Base-by-base conservation (phyloP, 371 early-diverging fungal species). In the Lichtheimia ramosa region DNA sequence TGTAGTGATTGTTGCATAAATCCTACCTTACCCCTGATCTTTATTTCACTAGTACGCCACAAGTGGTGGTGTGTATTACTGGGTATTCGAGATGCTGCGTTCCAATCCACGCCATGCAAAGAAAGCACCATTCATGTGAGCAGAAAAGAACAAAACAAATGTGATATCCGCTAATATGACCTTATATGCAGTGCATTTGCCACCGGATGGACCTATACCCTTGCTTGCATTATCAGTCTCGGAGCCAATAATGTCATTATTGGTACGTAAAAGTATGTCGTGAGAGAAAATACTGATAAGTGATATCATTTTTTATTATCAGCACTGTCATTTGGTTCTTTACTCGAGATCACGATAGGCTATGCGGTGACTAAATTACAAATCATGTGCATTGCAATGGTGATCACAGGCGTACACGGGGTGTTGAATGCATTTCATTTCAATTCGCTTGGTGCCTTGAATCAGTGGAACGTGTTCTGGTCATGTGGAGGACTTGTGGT, bases 11-110 rank as follows among this genome's bases (percentile, higher is more conserved):
- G 53, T 14, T 25, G 27, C 25, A 53, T 34, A 25, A 13, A 39
- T 28, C 16, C 3, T 0, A 5, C 8, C 7, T 46, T 18, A 46
- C 46, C n/a, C 18, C 46, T 18, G 21, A 20, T 46, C 46, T 46
- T 43, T 25, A n/a, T 25, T 27, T 27, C 15, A 24, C 5, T 23
- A 62, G 61, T 90, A 83, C 67, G 88, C 90, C 15, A 83, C 85
- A 21, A 83, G 83, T 39, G 90, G 90, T 16, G 87, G 87, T 1
- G 61, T 90, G 7, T 90, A 88, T 68, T 88, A 83, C 62, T 88
- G 85, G 84, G 68, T 67, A 0, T 74, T 66, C 54, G 75, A 78
- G 23, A 43, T 74, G 48, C 20, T 73, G 8, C 49, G 62, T 56
- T 46, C 54, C 1, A 69, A 68, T 55, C 65, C 64, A 2, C 56